Base-by-base conservation (phyloP, 1,284 basidiomycete species). In the Apiotrichum akiyoshidainum region DNA sequence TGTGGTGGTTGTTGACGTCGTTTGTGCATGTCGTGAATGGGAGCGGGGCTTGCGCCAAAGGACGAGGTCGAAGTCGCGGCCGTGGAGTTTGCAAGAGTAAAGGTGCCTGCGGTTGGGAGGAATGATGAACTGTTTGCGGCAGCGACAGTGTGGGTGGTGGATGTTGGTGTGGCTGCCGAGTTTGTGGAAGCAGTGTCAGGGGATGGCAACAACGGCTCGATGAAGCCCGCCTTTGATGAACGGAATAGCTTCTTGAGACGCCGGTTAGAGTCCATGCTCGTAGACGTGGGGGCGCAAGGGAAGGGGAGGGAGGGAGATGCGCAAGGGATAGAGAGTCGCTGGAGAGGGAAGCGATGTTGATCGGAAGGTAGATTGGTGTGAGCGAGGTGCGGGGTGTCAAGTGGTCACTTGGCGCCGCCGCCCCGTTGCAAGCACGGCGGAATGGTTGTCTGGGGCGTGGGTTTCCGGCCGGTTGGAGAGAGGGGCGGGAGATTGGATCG, bases 221-320 rank as follows among this genome's bases (percentile, higher is more conserved):
- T 49, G 34, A 12, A 45, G 19, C 44, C 42, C 5, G 54, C 12
- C 54, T 57, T 56, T 19, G 59, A 60, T 14, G 46, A 54, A 48
- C 59, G 59, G 39, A 60, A 60, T 19, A 60, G 55, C 59, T 57
- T 57, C 59, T 60, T 60, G 42, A 60, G 54, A 11, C 54, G 58
- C 14, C 53, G 40, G 40, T 42, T 52, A 3, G 16, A 2, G 26
- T 50, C 48, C 48, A 50, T 50, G n/a, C 35, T 50, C 21, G 21
- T 5, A 17, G 7, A 19, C 19, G 19, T 8, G 19, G 19, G 19
- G 10, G 42, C 17, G 16, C 42, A 6, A 5, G 42, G 12, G 19
- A 19, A 11, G 21, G 19, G 42, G 19, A 19, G 16, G n/a, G 16
- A 16, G n/a, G 16, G 14, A 10, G n/a, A 5, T 45, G 42, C 6